Percentiles rank a stretch among this genome's conserved stretches.
Conservation (phyloP, 257 asterid species). For the Petunia axillaris region DNA sequence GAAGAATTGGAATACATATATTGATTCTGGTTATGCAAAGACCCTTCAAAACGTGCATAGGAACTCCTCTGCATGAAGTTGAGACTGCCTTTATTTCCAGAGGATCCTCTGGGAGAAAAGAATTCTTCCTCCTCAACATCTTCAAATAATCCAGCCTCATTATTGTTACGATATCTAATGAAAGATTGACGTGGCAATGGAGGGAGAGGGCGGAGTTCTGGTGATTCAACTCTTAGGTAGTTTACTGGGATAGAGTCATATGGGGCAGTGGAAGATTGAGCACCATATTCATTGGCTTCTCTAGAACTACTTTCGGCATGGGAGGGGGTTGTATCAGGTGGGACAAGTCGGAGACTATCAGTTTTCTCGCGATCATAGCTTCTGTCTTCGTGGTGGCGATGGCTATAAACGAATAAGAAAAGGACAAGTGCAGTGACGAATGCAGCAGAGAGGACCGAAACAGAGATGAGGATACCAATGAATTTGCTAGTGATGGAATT, state of each 20-base stretch:
- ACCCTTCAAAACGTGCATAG: background rate
- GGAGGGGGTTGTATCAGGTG: conserved; percentile 54
- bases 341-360: conserved; percentile 72
- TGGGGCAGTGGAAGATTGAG: conserved; percentile 31
- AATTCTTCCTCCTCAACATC: conserved; percentile 56
- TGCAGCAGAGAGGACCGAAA: conserved; percentile 47
- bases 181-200: conserved; percentile 77
- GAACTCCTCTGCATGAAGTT: conserved; percentile 8
- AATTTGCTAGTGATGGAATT: conserved; percentile 54
- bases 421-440: conserved; percentile 38
- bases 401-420: conserved; percentile 54
- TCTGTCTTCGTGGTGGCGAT: conserved; percentile 40
- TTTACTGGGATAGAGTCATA: background rate
- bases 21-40: conserved; percentile 35
- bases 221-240: conserved; percentile 66
- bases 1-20: conserved; percentile 45
- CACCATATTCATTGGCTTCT: conserved; percentile 41
- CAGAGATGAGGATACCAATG: conserved; percentile 52
- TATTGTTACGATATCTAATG: conserved; percentile 34
- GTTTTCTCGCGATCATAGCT: conserved; percentile 39
- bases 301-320: conserved; percentile 57
- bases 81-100: conserved; percentile 47
- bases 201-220: conserved; percentile 92
- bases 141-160: conserved; percentile 25
- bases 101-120: conserved; percentile 68